Conservation (phyloP, 2,329 filamentous ascomycete genomes). For the Xylariaceae sp. region DNA sequence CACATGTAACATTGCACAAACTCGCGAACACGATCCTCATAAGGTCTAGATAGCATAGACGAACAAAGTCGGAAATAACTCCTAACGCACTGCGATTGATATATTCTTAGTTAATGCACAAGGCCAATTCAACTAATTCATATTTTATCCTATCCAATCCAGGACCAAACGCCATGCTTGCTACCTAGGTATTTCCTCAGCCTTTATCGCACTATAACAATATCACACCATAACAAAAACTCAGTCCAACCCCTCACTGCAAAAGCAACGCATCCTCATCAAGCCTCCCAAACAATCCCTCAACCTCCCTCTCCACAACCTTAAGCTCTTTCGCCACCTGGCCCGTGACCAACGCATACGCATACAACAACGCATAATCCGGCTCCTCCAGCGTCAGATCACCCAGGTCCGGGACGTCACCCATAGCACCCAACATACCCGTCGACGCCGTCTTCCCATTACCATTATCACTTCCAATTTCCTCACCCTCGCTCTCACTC, state of each 20-base stretch:
- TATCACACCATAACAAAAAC: no score
- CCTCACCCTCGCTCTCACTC: not conserved
- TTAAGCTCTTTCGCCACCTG: constrained; percentile 63
- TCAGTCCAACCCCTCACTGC: constrained; percentile 35
- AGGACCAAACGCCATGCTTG: no score
- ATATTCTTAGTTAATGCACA: no score
- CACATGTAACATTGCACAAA: no score
- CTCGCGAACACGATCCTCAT: no score
- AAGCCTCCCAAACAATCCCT: constrained; percentile 59
- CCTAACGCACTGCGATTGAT: no score
- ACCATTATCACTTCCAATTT: constrained; percentile 12
- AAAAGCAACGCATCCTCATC: constrained; percentile 56
- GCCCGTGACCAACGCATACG: constrained; percentile 71
- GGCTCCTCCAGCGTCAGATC: constrained; percentile 57
- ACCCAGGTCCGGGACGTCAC: constrained; percentile 25
- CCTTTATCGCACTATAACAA: no score
- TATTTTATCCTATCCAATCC: no score
- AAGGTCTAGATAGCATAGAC: no score
- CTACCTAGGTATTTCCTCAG: no score
- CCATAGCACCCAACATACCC: constrained; percentile 17
- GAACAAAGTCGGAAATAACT: no score
- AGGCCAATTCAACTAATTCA: no score
- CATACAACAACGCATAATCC: constrained; percentile 90
- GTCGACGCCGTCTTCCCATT: constrained; percentile 3
- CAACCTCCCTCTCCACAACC: constrained; percentile 57